A percentile compares a stretch with the other conserved stretches of the same genome.
Evolutionary conservation across 352 stramenopile species (phyloP).

Genomic region (Phytopythium kandeliae): DNA sequence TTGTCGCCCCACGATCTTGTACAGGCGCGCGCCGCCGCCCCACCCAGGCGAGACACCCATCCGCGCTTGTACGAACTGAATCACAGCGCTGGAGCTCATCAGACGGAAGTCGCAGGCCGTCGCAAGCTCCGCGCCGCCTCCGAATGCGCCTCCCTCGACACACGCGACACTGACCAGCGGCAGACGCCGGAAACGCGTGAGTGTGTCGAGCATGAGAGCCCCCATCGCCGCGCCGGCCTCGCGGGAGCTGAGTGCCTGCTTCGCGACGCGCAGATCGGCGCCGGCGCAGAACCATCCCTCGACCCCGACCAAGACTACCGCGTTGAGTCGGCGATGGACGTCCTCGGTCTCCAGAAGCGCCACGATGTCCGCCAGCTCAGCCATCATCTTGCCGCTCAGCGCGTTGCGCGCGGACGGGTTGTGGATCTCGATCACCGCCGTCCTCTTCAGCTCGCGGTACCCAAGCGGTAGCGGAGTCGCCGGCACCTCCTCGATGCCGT

Average conservation of each 20-base stretch:
- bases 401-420: constrained; percentile 67
- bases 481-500: neutral
- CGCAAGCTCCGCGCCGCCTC: constrained; percentile 76
- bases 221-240: constrained; percentile 65
- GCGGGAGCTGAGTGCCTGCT: constrained; percentile 66
- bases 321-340: constrained; percentile 52
- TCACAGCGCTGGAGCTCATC: constrained; percentile 45
- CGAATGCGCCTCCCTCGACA: constrained; percentile 76
- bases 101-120: constrained; percentile 84
- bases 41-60: constrained; percentile 85
- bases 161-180: constrained; percentile 75
- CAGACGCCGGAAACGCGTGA: constrained; percentile 67
- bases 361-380: constrained; percentile 70
- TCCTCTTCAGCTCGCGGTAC: constrained; percentile 28
- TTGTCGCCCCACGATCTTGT: constrained; percentile 72
- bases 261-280: constrained; percentile 71
- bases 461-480: constrained; percentile 7
- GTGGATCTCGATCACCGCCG: constrained; percentile 61
- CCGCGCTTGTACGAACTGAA: constrained; percentile 80
- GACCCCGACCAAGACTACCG: constrained; percentile 46
- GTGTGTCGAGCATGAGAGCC: constrained; percentile 63
- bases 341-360: constrained; percentile 42
- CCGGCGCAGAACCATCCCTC: constrained; percentile 82
- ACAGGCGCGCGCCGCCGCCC: constrained; percentile 71
- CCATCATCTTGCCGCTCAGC: constrained; percentile 88